A percentile compares a stretch with the other conserved stretches of the same genome.
Evolutionary conservation across 495 filamentous ascomycete species (phyloP).

Genomic region (Podospora tetraspora): DNA sequence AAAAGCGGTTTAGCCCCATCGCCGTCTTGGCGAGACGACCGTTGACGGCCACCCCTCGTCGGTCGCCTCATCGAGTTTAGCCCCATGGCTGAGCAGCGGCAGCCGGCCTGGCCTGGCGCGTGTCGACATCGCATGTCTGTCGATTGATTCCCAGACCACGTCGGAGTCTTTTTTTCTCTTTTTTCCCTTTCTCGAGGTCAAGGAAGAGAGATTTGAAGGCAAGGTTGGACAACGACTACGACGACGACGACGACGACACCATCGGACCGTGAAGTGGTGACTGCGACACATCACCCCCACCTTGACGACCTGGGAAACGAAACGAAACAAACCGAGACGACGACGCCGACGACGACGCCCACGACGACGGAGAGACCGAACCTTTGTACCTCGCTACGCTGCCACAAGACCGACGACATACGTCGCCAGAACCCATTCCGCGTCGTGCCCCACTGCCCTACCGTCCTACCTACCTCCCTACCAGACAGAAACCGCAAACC

Average conservation of each 20-base stretch:
- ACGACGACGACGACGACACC: neutral
- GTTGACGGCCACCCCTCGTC: slow-evolving; percentile 11
- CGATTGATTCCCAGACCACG: slow-evolving; percentile 5
- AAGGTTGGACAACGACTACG: neutral
- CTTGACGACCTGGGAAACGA: neutral
- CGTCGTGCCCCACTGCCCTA: neutral
- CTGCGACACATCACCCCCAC: neutral
- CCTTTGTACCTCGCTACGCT: neutral
- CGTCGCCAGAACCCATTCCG: neutral
- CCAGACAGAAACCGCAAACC: neutral
- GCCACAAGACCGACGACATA: too few species aligned
- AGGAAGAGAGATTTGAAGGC: neutral
- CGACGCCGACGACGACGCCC: too few species aligned
- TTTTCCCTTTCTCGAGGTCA: neutral
- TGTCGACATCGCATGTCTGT: neutral
- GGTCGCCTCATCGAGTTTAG: slow-evolving; percentile 33
- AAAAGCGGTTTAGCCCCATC: slow-evolving; percentile 2
- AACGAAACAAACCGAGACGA: neutral
- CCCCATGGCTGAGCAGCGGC: slow-evolving; percentile 17
- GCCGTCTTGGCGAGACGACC: neutral
- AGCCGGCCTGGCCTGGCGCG: neutral
- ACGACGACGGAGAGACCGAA: neutral
- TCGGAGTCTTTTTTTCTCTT: neutral
- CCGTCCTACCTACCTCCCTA: neutral
- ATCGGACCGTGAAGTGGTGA: neutral